phyloP scores from a whole-genome alignment of 805 yeast species.

The Ogataea pilisensis region DNA sequence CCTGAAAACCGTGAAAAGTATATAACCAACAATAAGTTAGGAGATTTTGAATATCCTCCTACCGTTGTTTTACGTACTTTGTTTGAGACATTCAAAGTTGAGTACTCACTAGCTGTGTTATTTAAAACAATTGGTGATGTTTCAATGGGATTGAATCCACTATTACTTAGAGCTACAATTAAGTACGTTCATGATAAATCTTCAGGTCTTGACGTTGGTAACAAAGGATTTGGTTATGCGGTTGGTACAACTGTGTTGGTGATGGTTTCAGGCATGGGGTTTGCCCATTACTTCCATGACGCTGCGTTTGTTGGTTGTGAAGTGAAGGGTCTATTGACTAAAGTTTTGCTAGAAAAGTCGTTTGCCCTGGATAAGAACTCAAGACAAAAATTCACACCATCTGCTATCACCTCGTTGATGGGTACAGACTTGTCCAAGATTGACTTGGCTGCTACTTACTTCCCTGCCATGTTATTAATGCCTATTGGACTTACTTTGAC shows the following conservation, averaged over 20 bases:
- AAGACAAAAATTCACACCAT: conserved; percentile 48
- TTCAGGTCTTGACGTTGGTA: conserved; percentile 40
- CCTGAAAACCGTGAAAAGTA: conserved; percentile 34
- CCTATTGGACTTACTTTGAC: conserved; percentile 63
- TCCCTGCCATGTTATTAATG: conserved; percentile 59
- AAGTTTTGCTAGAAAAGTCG: conserved; percentile 66
- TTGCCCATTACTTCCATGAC: conserved; percentile 62
- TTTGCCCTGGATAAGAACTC: conserved; percentile 56
- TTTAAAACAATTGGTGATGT: conserved; percentile 44
- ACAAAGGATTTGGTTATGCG: conserved; percentile 69
- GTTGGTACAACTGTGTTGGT: conserved; percentile 63
- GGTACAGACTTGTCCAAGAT: conserved; percentile 80
- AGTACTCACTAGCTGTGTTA: conserved; percentile 37
- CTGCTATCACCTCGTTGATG: conserved; percentile 70
- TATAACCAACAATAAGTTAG: conserved; percentile 30
- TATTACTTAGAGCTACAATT: conserved; percentile 62
- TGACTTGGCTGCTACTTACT: conserved; percentile 69
- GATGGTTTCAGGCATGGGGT: conserved; percentile 40
- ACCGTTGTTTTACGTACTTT: conserved; percentile 43
- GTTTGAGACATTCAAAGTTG: conserved; percentile 43
- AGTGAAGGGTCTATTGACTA: conserved; percentile 65
- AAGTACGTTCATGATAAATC: conserved; percentile 54
- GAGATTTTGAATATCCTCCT: conserved; percentile 38
- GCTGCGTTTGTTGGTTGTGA: conserved; percentile 66
- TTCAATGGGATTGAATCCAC: conserved; percentile 56